phyloP scores from a whole-genome alignment of 805 yeast species.

The Millerozyma acaciae region DNA sequence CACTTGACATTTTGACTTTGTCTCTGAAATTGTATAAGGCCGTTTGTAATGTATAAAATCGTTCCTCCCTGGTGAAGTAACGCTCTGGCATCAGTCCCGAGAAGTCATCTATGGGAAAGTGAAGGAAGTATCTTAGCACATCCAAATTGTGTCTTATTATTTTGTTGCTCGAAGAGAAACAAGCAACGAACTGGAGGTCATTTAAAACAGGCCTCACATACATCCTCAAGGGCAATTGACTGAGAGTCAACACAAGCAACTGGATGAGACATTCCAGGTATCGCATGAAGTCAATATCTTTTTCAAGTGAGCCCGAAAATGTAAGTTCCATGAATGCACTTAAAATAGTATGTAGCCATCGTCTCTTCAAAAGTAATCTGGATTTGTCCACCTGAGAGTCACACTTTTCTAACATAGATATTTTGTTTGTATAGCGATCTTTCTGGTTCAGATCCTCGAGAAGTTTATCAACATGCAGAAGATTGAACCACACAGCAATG shows the following conservation, averaged over 20 bases:
- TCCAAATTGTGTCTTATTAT: too few species aligned
- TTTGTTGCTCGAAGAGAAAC: not conserved
- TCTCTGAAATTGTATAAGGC: slow-evolving; percentile 2
- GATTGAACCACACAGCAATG: slow-evolving; percentile 27
- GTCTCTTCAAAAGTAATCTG: slow-evolving; percentile 2
- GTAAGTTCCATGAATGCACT: slow-evolving; percentile 4
- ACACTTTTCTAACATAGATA: not conserved
- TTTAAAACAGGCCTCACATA: slow-evolving; percentile 5
- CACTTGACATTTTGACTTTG: not conserved
- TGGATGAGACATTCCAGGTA: slow-evolving; percentile 7
- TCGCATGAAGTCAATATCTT: slow-evolving; percentile 1
- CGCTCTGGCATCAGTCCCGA: slow-evolving; percentile 20
- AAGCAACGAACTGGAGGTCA: slow-evolving; percentile 3
- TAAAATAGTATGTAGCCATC: slow-evolving; percentile 7
- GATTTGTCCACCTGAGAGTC: not conserved
- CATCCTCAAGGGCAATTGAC: slow-evolving; percentile 5
- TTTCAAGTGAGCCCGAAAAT: not conserved
- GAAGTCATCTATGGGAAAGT: slow-evolving; percentile 42
- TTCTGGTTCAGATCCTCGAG: not conserved
- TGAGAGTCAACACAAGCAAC: slow-evolving; percentile 3
- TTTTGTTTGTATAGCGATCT: not conserved
- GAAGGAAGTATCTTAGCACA: slow-evolving; percentile 20
- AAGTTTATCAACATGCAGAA: slow-evolving; percentile 7
- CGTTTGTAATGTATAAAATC: slow-evolving; percentile 6
- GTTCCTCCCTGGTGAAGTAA: slow-evolving; percentile 4